These are phyloP conservation scores for Apiospora saccharicola DNA, from an alignment of 2,329 filamentous ascomycete species.

Conservation along the genomic window DNA sequence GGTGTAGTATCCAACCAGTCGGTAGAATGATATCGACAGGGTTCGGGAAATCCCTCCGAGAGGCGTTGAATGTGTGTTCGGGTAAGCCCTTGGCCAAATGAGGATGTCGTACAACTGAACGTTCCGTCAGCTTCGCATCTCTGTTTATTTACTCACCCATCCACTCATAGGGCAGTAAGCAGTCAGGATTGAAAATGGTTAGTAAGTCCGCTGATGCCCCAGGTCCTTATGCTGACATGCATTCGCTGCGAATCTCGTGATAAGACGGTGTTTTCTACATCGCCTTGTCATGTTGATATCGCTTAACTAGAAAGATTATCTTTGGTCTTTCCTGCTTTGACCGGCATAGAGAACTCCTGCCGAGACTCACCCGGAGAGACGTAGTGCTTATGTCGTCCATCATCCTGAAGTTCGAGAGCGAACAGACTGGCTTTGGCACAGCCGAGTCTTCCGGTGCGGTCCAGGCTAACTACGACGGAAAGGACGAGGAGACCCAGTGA, in stretches of 20 bases:
- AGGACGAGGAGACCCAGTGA: not conserved
- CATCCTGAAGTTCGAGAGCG: not conserved
- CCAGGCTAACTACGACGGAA: not conserved
- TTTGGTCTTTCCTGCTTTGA: not conserved
- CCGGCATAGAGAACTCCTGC: too few relatives aligned
- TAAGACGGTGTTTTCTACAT: too few relatives aligned
- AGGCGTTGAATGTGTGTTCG: not conserved
- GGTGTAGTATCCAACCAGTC: conserved; percentile 11
- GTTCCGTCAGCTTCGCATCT: not conserved
- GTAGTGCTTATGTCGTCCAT: not conserved
- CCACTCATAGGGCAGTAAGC: not conserved
- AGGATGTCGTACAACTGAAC: not conserved
- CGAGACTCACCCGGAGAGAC: not conserved
- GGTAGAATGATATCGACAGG: not conserved
- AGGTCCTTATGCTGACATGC: not conserved
- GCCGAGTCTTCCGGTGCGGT: not conserved
- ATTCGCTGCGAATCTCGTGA: not conserved
- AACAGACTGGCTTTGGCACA: not conserved
- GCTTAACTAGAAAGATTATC: not conserved
- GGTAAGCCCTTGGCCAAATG: not conserved
- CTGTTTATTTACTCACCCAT: not conserved
- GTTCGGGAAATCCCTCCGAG: not conserved
- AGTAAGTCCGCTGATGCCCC: not conserved
- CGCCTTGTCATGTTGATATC: not conserved
- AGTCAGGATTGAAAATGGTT: not conserved